A percentile compares a stretch with the other conserved stretches of the same genome.
phyloP scores from a whole-genome alignment of 768 basidiomycete species.

The Hebeloma cylindrosporum region DNA sequence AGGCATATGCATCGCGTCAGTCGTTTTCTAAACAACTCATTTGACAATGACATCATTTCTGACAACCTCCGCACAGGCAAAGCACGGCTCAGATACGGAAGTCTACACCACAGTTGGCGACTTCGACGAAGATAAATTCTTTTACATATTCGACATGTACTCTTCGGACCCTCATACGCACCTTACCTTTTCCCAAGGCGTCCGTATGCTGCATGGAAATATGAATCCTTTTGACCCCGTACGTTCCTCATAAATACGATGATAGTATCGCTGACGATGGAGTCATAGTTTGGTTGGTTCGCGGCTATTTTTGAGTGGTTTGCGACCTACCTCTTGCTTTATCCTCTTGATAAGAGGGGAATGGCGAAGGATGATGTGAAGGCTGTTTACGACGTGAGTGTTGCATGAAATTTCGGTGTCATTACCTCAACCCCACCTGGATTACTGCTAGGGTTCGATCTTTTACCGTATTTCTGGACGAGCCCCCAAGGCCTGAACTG shows the following conservation, averaged over 20 bases:
- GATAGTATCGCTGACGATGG: background rate
- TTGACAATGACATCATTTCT: background rate
- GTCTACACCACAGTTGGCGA: constrained; percentile 39
- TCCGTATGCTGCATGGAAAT: constrained; percentile 42
- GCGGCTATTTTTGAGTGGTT: constrained; percentile 43
- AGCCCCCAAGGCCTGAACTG: constrained; percentile 18
- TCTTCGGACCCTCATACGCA: constrained; percentile 39
- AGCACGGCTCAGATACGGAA: constrained; percentile 44
- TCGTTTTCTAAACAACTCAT: background rate
- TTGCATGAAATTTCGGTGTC: background rate
- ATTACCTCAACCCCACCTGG: background rate
- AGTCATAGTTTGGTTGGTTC: constrained; percentile 40
- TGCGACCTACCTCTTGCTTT: constrained; percentile 38
- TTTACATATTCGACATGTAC: constrained; percentile 42
- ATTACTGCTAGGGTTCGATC: constrained; percentile 29
- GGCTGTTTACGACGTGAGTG: constrained; percentile 38
- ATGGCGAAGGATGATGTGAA: constrained; percentile 41
- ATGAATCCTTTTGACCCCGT: constrained; percentile 40
- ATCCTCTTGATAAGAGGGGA: constrained; percentile 34
- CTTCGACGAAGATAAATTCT: constrained; percentile 40
- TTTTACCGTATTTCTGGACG: constrained; percentile 36
- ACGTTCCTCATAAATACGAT: constrained; percentile 11
- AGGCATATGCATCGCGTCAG: constrained; percentile 39
- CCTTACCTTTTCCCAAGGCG: constrained; percentile 37
- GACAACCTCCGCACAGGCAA: constrained; percentile 27